phyloP scores from a whole-genome alignment of 805 yeast genomes.

The Tetrapisispora namnaoensis region DNA sequence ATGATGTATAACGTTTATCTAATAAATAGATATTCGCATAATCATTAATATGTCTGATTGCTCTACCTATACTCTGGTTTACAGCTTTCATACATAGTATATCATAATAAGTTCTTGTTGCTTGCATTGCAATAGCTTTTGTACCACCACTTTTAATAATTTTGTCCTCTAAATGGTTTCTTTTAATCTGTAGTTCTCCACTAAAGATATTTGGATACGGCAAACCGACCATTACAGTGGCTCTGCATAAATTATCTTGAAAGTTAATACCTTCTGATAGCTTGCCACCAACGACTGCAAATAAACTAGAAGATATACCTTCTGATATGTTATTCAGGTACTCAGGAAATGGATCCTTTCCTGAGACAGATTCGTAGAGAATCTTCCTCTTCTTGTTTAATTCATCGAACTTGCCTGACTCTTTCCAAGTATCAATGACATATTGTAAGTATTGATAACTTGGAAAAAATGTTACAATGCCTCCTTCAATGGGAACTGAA shows the following conservation, averaged over 20 bases:
- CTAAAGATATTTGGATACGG: slow-evolving; percentile 83
- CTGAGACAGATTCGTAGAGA: slow-evolving; percentile 47
- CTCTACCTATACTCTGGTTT: slow-evolving; percentile 87
- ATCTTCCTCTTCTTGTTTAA: slow-evolving; percentile 37
- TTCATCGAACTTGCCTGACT: slow-evolving; percentile 22
- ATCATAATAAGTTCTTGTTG: slow-evolving; percentile 56
- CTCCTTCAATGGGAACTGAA: slow-evolving; percentile 46
- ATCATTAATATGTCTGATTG: slow-evolving; percentile 76
- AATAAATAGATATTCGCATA: slow-evolving; percentile 66
- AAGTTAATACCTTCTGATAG: slow-evolving; percentile 92
- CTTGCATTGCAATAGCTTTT: slow-evolving; percentile 35
- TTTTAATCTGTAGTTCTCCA: slow-evolving; percentile 69
- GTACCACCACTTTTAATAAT: slow-evolving; percentile 42
- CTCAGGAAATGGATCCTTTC: slow-evolving; percentile 38
- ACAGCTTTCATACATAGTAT: slow-evolving; percentile 76
- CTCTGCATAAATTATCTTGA: slow-evolving; percentile 78
- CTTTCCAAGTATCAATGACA: slow-evolving; percentile 47
- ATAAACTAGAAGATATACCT: slow-evolving; percentile 50
- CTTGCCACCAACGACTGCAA: slow-evolving; percentile 88
- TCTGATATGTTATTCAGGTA: slow-evolving; percentile 38
- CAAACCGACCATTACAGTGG: slow-evolving; percentile 75
- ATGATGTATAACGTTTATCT: slow-evolving; percentile 49
- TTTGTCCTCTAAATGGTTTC: slow-evolving; percentile 48
- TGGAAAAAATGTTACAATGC: slow-evolving; percentile 76
- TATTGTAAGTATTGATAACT: slow-evolving; percentile 63